Base-by-base conservation (phyloP, 2,329 filamentous ascomycete genomes). In the Talaromyces albobiverticillius region DNA sequence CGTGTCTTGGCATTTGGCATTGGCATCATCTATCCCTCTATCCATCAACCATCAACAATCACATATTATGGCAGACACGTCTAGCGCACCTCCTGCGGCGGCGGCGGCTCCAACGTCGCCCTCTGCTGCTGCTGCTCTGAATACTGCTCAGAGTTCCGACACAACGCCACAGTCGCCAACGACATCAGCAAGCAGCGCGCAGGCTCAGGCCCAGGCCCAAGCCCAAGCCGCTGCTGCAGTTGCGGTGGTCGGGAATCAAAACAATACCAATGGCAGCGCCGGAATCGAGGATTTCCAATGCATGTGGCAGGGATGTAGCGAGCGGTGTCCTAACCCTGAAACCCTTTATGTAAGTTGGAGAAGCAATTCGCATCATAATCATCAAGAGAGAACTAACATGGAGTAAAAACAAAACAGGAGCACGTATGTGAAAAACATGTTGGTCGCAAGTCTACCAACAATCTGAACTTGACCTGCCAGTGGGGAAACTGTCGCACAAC, bases 371-470 rank as follows among this genome's bases (percentile, higher is more conserved):
- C 26, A 10, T 29, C 26, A 10, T n/a, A n/a, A n/a, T n/a, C n/a
- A n/a, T n/a, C n/a, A n/a, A n/a, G n/a, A n/a, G n/a, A n/a, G n/a
- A n/a, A 29, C 5, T 29, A 29, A 10, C 26, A 29, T 29, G 26
- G 10, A 29, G 10, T 48, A 57, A 47, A 50, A 52, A 51, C 45
- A 10, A 23, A 20, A 38, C 65, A 97, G 92, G 93, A 97, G 67
- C 94, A 99, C 74, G 92, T 99, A 63, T 97, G 94, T 75, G 94
- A 97, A 72, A 90, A 91, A 68, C 94, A 99, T 80, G 92, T 99
- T 71, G 94, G 94, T 61, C 90, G 94, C 75, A 99, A 99, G 81
- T 95, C 90, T 78, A 99, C 94, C 69, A 97, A 97, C 79, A 99
- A 99, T 76, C 81, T 99, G 67, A 97, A 94, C 74, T 76, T 99